Conservation (phyloP, 2,329 filamentous ascomycete genomes). For the Alternaria rosae region DNA sequence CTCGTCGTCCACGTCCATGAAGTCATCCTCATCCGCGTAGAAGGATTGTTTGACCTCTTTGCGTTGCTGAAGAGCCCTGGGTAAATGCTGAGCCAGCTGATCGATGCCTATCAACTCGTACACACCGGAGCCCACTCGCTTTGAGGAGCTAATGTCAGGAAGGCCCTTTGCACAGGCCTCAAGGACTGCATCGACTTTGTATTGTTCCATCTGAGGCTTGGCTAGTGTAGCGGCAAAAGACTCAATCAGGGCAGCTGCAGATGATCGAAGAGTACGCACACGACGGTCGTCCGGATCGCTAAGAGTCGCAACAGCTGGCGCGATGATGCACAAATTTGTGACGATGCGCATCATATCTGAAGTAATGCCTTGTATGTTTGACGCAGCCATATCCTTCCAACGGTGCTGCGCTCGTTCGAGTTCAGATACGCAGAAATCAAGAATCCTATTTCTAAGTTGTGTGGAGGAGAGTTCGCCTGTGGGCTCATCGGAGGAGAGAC, state of each 20-base stretch:
- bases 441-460: constrained; percentile 41
- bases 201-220: constrained; percentile 50
- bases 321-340: constrained; percentile 58
- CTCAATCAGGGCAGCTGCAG: constrained; percentile 32
- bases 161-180: constrained; percentile 45
- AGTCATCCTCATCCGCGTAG: constrained; percentile 54
- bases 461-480: constrained; percentile 28
- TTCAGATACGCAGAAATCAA: constrained; percentile 58
- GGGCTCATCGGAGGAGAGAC: constrained; percentile 7
- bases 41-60: constrained; percentile 43
- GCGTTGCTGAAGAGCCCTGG: constrained; percentile 40
- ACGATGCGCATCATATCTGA: constrained; percentile 60
- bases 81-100: constrained; percentile 42
- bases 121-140: constrained; percentile 15
- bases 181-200: constrained; percentile 54
- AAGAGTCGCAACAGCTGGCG: constrained; percentile 40
- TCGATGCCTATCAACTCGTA: constrained; percentile 44
- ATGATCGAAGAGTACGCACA: constrained; percentile 28
- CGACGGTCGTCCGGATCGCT: constrained; percentile 30
- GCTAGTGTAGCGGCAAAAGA: constrained; percentile 47
- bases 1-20: constrained; percentile 72
- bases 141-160: constrained; percentile 33
- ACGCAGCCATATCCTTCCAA: constrained; percentile 53
- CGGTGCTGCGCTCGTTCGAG: constrained; percentile 54
- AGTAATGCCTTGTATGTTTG: constrained; percentile 57